Conservation (phyloP, 2,329 filamentous ascomycete genomes). For the Aureobasidium sp. region DNA sequence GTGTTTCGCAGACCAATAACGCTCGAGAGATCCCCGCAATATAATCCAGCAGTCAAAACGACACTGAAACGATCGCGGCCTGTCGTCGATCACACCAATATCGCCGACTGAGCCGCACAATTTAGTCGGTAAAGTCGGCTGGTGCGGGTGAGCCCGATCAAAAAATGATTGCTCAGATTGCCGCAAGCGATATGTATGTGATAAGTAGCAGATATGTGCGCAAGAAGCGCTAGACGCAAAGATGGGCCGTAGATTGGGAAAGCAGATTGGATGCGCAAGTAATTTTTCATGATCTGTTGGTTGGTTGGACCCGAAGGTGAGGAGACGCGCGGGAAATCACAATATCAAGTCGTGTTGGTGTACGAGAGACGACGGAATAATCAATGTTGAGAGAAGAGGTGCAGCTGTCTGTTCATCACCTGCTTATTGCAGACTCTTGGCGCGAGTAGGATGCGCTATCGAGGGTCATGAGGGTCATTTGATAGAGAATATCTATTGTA, state of each 20-base stretch:
- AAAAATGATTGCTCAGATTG: conserved; percentile 10
- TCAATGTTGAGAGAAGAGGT: background rate
- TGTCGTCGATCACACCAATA: conserved; percentile 4
- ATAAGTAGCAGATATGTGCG: background rate
- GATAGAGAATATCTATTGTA: no score
- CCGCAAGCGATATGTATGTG: conserved; percentile 1
- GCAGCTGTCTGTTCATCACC: conserved; percentile 9
- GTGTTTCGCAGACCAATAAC: background rate
- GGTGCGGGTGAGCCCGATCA: background rate
- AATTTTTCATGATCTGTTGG: background rate
- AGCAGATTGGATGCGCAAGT: background rate
- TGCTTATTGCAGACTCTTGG: conserved; percentile 1
- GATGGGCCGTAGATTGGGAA: background rate
- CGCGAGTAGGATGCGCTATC: conserved; percentile 13
- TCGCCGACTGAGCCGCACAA: conserved; percentile 2
- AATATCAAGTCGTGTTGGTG: background rate
- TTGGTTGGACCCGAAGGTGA: background rate
- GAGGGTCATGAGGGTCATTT: background rate
- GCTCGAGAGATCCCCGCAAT: background rate
- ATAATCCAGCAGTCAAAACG: conserved; percentile 1
- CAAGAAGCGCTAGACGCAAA: conserved; percentile 8
- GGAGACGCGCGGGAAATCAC: conserved; percentile 10
- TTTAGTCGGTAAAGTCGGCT: background rate
- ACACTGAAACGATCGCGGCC: conserved; percentile 9
- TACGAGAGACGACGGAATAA: background rate